Evolutionary conservation across 768 basidiomycete species (phyloP).

Genomic region (Butyriboletus loyo): DNA sequence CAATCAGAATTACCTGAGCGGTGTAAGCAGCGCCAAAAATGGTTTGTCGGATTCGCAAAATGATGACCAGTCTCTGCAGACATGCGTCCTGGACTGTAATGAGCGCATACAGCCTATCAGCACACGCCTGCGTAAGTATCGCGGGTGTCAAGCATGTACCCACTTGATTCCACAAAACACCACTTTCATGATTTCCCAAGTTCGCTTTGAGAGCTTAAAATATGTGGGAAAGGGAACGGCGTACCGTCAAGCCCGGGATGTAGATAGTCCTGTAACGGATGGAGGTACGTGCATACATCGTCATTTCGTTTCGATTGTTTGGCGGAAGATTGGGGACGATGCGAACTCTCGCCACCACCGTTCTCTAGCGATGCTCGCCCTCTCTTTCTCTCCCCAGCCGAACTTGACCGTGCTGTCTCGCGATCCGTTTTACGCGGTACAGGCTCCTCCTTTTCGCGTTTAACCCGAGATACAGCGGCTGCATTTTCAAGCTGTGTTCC

Average conservation of each 20-base stretch:
- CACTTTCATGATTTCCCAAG: slow-evolving; percentile 40
- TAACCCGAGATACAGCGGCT: background rate
- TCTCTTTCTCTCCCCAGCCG: background rate
- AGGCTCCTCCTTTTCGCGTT: background rate
- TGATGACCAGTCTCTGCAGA: slow-evolving; percentile 75
- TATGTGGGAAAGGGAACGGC: slow-evolving; percentile 9
- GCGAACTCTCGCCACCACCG: background rate
- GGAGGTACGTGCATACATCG: slow-evolving; percentile 51
- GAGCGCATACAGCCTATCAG: background rate
- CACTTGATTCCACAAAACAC: slow-evolving; percentile 88
- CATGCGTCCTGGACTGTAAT: slow-evolving; percentile 57
- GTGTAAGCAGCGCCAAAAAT: slow-evolving; percentile 76
- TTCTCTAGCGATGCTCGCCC: background rate
- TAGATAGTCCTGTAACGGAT: slow-evolving; percentile 51
- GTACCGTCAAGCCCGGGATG: slow-evolving; percentile 54
- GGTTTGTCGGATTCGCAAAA: slow-evolving; percentile 76
- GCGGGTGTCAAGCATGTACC: slow-evolving; percentile 7
- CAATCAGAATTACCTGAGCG: slow-evolving; percentile 46
- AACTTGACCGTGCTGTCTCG: background rate
- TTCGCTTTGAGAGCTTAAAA: background rate
- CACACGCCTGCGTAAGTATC: background rate
- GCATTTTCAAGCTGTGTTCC: background rate
- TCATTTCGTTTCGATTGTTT: slow-evolving; percentile 42
- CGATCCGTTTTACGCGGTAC: background rate
- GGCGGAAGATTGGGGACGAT: background rate